These are phyloP conservation scores for Cladosporium colombiae DNA, from an alignment of 2,329 filamentous ascomycete genomes.

Conservation along the genomic window DNA sequence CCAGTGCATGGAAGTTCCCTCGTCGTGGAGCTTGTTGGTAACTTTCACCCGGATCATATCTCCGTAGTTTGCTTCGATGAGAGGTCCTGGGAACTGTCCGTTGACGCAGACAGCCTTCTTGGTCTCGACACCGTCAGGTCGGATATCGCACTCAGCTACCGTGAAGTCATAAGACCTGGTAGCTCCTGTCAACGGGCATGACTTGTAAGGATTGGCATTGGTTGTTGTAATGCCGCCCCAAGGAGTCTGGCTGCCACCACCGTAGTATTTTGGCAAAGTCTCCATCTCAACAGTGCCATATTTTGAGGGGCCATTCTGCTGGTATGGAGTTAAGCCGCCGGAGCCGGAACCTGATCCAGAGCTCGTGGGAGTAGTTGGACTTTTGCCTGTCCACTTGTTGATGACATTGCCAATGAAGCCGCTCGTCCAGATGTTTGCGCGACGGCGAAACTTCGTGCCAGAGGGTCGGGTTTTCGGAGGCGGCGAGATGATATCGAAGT, in stretches of 20 bases:
- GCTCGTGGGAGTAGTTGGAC: not conserved
- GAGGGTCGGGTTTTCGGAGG: not conserved
- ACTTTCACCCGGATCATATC: slow-evolving; percentile 39
- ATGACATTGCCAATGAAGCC: not conserved
- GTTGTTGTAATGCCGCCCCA: slow-evolving; percentile 1
- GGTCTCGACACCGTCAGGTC: slow-evolving; percentile 35
- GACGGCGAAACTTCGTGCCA: not conserved
- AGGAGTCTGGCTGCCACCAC: not conserved
- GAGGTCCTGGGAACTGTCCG: slow-evolving; percentile 36
- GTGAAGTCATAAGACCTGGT: slow-evolving; percentile 15
- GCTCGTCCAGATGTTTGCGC: not conserved
- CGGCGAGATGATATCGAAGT: not conserved
- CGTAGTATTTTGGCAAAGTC: slow-evolving; percentile 6
- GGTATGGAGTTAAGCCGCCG: not conserved
- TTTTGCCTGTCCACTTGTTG: not conserved
- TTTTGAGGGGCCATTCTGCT: slow-evolving; percentile 5
- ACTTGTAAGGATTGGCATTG: slow-evolving; percentile 1
- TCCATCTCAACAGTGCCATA: not conserved
- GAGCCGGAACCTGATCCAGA: not conserved
- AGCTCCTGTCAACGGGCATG: not conserved
- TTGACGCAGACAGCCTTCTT: slow-evolving; percentile 28
- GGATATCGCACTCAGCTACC: slow-evolving; percentile 25
- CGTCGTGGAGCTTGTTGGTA: slow-evolving; percentile 41
- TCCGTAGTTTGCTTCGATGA: slow-evolving; percentile 39
- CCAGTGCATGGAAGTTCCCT: slow-evolving; percentile 53